These are phyloP conservation scores for Mucor circinelloides DNA, from an alignment of 371 early-diverging fungal species.

Conservation along the genomic window DNA sequence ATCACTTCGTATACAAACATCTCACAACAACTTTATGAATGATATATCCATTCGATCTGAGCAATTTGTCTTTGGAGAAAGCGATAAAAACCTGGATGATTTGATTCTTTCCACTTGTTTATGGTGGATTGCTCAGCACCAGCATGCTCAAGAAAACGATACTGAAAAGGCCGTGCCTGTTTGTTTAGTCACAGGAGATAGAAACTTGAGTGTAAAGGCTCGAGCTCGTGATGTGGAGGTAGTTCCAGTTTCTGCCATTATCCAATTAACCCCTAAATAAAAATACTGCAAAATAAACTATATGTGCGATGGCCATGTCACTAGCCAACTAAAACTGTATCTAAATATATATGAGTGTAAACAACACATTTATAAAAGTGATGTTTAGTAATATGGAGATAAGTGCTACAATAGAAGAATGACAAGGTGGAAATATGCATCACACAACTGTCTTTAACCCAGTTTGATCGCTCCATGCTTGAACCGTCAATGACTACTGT, in stretches of 20 bases:
- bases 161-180: constrained; percentile 29
- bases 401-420: no score
- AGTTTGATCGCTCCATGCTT: no score
- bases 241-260: constrained; percentile 46
- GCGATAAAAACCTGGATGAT: constrained; percentile 68
- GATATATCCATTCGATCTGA: constrained; percentile 67
- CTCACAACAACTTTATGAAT: constrained; percentile 65
- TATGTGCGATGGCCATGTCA: no score
- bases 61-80: constrained; percentile 65
- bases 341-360: no score
- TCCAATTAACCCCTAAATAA: constrained; percentile 36
- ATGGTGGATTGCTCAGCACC: constrained; percentile 42
- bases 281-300: no score
- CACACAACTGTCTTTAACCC: no score
- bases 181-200: constrained; percentile 68
- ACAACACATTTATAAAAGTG: no score
- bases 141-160: neutral
- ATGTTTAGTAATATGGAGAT: no score
- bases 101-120: constrained; percentile 64
- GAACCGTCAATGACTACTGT: no score
- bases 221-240: constrained; percentile 66
- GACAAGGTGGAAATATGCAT: no score
- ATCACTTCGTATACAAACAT: constrained; percentile 60
- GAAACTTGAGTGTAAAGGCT: constrained; percentile 69
- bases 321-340: no score